These are phyloP conservation scores for Phylloporus rhodoxanthus DNA, from an alignment of 768 basidiomycete genomes.

Conservation along the genomic window DNA sequence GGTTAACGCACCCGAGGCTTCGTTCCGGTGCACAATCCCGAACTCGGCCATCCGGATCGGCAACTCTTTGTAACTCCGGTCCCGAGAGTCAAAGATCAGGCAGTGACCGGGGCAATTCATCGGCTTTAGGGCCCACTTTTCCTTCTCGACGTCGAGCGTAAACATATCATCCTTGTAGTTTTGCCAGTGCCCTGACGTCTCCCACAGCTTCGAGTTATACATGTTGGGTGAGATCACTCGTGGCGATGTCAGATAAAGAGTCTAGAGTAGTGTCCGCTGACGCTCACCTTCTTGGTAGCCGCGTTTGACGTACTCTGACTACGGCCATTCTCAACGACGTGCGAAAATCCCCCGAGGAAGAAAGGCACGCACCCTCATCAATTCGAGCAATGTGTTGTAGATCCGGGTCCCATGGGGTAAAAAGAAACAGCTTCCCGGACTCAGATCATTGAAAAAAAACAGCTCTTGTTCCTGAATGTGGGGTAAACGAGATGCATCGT, in stretches of 20 bases:
- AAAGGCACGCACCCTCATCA: constrained; percentile 68
- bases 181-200: constrained; percentile 96
- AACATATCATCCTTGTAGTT: constrained; percentile 99
- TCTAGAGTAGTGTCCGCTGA: not conserved
- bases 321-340: not conserved
- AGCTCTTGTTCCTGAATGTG: constrained; percentile 79
- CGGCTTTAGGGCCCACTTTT: constrained; percentile 92
- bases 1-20: constrained; percentile 89
- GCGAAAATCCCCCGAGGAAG: constrained; percentile 2
- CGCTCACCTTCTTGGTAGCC: constrained; percentile 84
- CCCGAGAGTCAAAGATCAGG: constrained; percentile 89
- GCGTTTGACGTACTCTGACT: constrained; percentile 92
- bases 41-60: constrained; percentile 99
- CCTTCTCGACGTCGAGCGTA: constrained; percentile 88
- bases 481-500: not conserved
- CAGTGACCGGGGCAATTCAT: constrained; percentile 99
- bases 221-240: constrained; percentile 96
- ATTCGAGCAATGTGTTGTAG: constrained; percentile 87
- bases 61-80: constrained; percentile 90
- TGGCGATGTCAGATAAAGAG: constrained; percentile 8
- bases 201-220: constrained; percentile 95
- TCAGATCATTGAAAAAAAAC: constrained; percentile 97
- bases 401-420: constrained; percentile 95
- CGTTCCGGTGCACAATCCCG: constrained; percentile 94
- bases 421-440: constrained; percentile 95